phyloP scores from a whole-genome alignment of 2,329 filamentous ascomycete species.

The Colletotrichum noveboracense region DNA sequence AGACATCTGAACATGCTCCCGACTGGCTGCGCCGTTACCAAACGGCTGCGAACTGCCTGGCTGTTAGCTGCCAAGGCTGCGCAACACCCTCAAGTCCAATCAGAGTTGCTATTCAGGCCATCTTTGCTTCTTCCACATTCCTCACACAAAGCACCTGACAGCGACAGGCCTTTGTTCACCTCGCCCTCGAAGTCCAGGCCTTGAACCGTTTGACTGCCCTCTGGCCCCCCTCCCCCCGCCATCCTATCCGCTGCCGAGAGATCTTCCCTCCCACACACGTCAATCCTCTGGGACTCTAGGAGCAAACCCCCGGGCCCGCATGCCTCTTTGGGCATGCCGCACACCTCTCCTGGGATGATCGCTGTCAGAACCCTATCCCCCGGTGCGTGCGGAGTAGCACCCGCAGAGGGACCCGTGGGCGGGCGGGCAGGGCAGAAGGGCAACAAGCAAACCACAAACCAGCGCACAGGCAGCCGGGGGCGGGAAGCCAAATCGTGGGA shows the following conservation, averaged over 20 bases:
- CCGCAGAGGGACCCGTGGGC: background rate
- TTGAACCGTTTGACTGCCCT: background rate
- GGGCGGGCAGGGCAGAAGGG: background rate
- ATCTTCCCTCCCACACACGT: background rate
- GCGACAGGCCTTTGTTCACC: background rate
- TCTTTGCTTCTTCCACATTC: slow-evolving; percentile 12
- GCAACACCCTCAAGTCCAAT: background rate
- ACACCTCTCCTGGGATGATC: slow-evolving; percentile 9
- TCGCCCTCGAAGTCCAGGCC: background rate
- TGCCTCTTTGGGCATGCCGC: slow-evolving; percentile 7
- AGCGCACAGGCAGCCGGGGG: background rate
- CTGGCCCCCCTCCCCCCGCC: background rate
- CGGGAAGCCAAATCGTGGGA: background rate
- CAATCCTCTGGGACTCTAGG: background rate
- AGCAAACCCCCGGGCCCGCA: slow-evolving; percentile 6
- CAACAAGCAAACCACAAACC: background rate
- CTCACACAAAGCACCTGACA: background rate
- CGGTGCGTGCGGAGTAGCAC: background rate
- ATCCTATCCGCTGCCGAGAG: background rate
- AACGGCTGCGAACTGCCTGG: background rate
- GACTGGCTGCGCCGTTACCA: background rate
- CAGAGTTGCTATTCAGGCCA: background rate
- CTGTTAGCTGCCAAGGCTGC: background rate
- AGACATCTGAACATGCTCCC: background rate
- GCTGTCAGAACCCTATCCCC: slow-evolving; percentile 18